Conservation (phyloP, 208 protist species). For the Acanthamoeba castellanii region DNA sequence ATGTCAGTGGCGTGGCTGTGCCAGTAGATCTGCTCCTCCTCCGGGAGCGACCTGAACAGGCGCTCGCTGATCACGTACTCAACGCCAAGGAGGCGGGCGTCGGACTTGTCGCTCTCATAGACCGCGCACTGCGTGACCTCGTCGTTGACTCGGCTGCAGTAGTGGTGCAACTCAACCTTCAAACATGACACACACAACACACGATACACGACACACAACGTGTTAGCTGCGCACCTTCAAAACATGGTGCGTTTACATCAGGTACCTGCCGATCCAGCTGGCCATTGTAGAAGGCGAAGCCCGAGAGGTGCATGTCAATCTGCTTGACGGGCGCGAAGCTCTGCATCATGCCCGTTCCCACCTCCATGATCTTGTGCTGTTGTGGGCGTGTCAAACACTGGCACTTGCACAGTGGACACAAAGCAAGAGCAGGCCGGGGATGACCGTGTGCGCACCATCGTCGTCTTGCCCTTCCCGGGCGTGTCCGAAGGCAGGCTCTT, state of each 20-base stretch:
- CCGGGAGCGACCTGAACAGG: neutral
- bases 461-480: constrained; percentile 7
- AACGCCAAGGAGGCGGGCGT: constrained; percentile 14
- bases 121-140: constrained; percentile 56
- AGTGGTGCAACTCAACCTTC: constrained; percentile 59
- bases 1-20: constrained; percentile 66
- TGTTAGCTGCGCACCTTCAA: neutral
- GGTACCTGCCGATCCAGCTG: constrained; percentile 39
- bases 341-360: constrained; percentile 38
- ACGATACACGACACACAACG: neutral
- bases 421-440: neutral
- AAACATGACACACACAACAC: neutral
- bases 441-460: neutral
- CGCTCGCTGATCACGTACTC: constrained; percentile 60
- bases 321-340: constrained; percentile 49
- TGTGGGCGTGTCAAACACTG: neutral
- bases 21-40: constrained; percentile 11
- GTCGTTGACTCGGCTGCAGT: constrained; percentile 50
- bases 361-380: constrained; percentile 58
- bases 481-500: neutral
- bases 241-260: too few species aligned
- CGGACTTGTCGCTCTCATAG: constrained; percentile 46
- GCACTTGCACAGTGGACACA: neutral
- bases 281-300: constrained; percentile 56
- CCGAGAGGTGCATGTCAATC: constrained; percentile 70